A percentile compares a stretch with the other conserved stretches of the same genome.
Conservation (phyloP, 495 filamentous ascomycete genomes). For the Penicillium herquei region DNA sequence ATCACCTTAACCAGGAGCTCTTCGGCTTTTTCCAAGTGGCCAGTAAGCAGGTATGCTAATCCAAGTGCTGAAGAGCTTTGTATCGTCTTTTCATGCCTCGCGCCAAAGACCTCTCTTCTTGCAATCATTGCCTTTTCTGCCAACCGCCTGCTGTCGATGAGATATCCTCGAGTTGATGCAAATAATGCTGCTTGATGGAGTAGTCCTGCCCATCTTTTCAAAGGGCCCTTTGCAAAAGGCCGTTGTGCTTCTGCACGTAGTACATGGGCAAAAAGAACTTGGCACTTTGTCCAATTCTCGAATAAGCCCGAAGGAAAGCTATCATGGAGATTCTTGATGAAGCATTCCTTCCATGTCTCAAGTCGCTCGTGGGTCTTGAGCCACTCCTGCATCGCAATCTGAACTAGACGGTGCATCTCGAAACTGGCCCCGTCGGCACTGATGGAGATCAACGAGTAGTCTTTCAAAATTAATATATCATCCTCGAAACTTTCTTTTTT, state of each 20-base stretch:
- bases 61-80: neutral
- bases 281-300: conserved; percentile 27
- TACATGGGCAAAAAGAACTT: conserved; percentile 29
- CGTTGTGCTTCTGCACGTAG: conserved; percentile 11
- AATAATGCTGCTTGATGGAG: conserved; percentile 1
- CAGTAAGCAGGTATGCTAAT: neutral
- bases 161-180: neutral
- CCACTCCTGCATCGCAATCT: conserved; percentile 44
- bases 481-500: conserved; percentile 14
- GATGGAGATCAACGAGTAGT: conserved; percentile 30
- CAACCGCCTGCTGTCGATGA: neutral
- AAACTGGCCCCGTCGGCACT: conserved; percentile 21
- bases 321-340: conserved; percentile 33
- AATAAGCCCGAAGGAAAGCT: conserved; percentile 37
- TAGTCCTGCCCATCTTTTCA: conserved; percentile 3
- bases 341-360: conserved; percentile 38
- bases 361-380: conserved; percentile 31
- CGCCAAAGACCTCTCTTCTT: neutral
- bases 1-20: neutral
- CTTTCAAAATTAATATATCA: conserved; percentile 6
- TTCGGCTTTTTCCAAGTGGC: neutral
- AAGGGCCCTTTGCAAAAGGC: conserved; percentile 1
- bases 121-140: neutral
- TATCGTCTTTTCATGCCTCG: neutral
- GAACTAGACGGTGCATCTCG: conserved; percentile 49